Evolutionary conservation across 345 rosid species (phyloP), one percentile per base, ranked within the genome.

Genomic region (Eucalyptus erythrocorys): DNA sequence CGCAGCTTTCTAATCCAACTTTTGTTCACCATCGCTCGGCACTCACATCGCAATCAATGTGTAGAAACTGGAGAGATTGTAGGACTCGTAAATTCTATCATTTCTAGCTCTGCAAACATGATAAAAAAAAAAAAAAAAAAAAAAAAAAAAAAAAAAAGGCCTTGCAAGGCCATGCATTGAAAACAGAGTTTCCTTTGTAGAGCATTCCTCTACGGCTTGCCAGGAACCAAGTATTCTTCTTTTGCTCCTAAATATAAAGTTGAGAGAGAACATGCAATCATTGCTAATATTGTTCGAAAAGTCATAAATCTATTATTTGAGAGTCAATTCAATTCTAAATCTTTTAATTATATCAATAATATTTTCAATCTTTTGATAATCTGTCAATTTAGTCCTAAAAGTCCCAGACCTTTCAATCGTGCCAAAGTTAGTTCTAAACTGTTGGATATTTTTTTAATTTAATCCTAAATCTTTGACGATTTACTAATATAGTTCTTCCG

Each of bases 401-500:
- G 55, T 51, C 55, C 4, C 8, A 19, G 1, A 51, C 24, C 55
- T 0, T 51, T 51, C 55, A 17, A 51, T 51, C 19, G 24, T 51
- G 55, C 24, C 10, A 51, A 51, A 51, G 55, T 51, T 6, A 51
- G 24, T 19, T 51, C 55, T 51, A 51, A 51, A 51, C 21, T 0
- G 10, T 51, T 51, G 55, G 24, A 51, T 51, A 16, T 7, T 51
- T 51, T 51, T 51, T 51, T 19, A 51, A 51, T 51, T 51, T 19
- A 51, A 1, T 51, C 10, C 0, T 51, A 21, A 55, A 55, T 21
- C 27, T 55, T 22, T 55, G 30, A 9, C 0, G 61, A 55, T 55
- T 22, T 1, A 24, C 6, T 2, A 24, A 55, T 55, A 24, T 55
- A 24, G 6, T 24, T 22, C 27, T 55, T 24, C 12, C 0, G 0